Conservation (phyloP, 441 rosid species). For the Cnidoscolus chayamansa region DNA sequence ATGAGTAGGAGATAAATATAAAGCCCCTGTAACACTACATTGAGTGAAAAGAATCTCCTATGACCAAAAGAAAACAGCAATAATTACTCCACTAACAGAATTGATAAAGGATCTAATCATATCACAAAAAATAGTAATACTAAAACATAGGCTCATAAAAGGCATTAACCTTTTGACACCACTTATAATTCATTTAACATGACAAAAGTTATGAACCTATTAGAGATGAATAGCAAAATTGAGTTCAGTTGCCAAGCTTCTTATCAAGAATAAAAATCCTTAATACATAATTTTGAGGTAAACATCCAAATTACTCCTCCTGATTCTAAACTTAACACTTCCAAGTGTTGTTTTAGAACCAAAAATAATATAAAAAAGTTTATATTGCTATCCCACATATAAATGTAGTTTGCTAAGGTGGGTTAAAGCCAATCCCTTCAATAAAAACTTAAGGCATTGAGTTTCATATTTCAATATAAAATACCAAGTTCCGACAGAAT, state of each 20-base stretch:
- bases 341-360: not conserved
- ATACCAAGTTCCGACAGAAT: not conserved
- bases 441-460: not conserved
- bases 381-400: not conserved
- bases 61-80: not conserved
- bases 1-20: not conserved
- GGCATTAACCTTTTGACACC: not conserved
- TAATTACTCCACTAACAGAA: not conserved
- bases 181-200: not conserved
- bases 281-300: not conserved
- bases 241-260: not conserved
- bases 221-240: not conserved
- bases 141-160: not conserved
- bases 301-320: not conserved
- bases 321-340: not conserved
- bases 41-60: not conserved
- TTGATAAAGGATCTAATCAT: slow-evolving; percentile 1
- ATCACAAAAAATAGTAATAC: not conserved
- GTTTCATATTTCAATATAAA: slow-evolving; percentile 3
- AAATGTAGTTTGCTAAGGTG: not conserved
- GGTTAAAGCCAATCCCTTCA: not conserved
- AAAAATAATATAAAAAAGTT: not conserved
- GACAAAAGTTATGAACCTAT: not conserved
- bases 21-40: not conserved
- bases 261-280: not conserved